These are phyloP conservation scores for Colletotrichum sojae DNA, from an alignment of 2,329 filamentous ascomycete species.

Conservation along the genomic window DNA sequence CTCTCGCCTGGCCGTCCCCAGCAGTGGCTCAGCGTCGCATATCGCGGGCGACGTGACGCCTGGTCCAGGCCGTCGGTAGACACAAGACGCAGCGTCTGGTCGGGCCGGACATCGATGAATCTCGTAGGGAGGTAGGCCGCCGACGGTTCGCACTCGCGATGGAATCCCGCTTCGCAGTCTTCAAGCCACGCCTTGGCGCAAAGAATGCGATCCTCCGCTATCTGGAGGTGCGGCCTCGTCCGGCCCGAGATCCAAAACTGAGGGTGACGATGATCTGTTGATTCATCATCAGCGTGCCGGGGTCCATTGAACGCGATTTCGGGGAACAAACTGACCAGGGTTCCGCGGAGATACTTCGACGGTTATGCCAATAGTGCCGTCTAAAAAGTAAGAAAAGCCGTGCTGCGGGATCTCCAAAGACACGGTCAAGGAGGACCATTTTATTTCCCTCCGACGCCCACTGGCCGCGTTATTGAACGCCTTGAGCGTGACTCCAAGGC, in stretches of 20 bases:
- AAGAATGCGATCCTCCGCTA: not conserved
- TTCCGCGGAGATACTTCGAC: constrained; percentile 6
- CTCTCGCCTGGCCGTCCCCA: not conserved
- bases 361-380: constrained; percentile 1
- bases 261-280: no score
- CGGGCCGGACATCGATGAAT: not conserved
- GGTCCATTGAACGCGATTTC: no score
- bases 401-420: not conserved
- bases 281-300: no score
- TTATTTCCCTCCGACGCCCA: not conserved
- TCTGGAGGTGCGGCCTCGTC: not conserved
- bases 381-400: not conserved
- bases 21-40: constrained; percentile 16
- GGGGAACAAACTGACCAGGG: not conserved
- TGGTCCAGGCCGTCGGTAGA: not conserved
- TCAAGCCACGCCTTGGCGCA: constrained; percentile 6
- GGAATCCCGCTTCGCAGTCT: not conserved
- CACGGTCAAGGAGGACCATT: not conserved
- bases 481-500: not conserved
- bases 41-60: not conserved
- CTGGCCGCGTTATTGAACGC: not conserved
- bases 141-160: not conserved
- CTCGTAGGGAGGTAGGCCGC: not conserved
- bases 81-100: not conserved
- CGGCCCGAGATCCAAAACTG: constrained; percentile 10